phyloP scores from a whole-genome alignment of 2,329 filamentous ascomycete genomes.

The Fusarium dlaminii region DNA sequence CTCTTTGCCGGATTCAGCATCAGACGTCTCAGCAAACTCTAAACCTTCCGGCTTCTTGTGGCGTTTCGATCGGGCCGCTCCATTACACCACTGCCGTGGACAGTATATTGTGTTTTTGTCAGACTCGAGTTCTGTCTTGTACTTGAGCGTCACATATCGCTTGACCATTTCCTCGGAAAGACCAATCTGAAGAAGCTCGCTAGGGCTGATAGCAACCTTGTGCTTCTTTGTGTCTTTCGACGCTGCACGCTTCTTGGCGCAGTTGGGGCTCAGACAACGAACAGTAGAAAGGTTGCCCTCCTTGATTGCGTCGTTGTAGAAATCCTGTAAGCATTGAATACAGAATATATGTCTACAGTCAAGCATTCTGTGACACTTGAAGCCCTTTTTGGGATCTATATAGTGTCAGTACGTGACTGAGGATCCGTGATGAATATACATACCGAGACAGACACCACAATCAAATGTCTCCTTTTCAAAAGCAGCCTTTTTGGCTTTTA shows the following conservation, averaged over 20 bases:
- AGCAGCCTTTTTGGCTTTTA: conserved; percentile 74
- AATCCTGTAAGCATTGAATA: conserved; percentile 84
- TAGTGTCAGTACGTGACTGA: background rate
- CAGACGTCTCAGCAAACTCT: conserved; percentile 66
- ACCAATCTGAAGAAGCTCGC: conserved; percentile 83
- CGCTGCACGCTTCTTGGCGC: conserved; percentile 70
- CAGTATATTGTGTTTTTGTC: conserved; percentile 95
- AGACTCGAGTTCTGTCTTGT: conserved; percentile 90
- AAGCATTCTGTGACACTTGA: conserved; percentile 80
- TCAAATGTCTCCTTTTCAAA: conserved; percentile 89
- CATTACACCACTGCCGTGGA: conserved; percentile 91
- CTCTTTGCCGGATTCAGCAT: conserved; percentile 61
- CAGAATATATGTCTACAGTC: conserved; percentile 95
- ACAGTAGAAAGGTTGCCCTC: conserved; percentile 85
- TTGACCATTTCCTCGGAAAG: conserved; percentile 77
- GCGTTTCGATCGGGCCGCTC: conserved; percentile 80
- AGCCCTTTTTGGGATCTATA: conserved; percentile 87
- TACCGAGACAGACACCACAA: conserved; percentile 83
- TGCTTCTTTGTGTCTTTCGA: conserved; percentile 58
- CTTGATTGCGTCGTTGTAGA: conserved; percentile 86
- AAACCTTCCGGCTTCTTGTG: conserved; percentile 76
- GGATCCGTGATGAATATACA: conserved; percentile 26
- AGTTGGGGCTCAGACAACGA: conserved; percentile 82
- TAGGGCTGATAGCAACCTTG: conserved; percentile 78
- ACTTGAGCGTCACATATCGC: conserved; percentile 88